phyloP scores from a whole-genome alignment of 2,329 filamentous ascomycete genomes.

The Colletotrichum cordylinicola region DNA sequence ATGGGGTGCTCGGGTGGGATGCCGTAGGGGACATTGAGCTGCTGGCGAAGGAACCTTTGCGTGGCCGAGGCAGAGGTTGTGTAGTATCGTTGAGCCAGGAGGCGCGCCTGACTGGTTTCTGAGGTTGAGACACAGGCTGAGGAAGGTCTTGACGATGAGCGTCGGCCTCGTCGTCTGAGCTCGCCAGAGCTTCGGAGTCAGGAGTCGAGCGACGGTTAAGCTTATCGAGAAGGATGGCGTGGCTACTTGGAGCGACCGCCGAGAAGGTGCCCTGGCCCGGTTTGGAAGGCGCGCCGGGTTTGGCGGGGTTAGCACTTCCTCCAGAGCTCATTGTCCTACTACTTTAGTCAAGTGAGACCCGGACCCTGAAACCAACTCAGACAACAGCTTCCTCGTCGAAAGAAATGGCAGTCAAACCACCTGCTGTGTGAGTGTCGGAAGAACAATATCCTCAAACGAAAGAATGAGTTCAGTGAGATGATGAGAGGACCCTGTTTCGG shows the following conservation, averaged over 20 bases:
- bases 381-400: neutral
- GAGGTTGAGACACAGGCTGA: constrained; percentile 53
- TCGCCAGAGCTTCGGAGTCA: constrained; percentile 91
- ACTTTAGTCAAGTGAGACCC: neutral
- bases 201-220: constrained; percentile 83
- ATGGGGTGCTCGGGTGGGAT: constrained; percentile 80
- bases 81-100: constrained; percentile 89
- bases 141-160: constrained; percentile 61
- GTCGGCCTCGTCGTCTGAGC: constrained; percentile 91
- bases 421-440: neutral
- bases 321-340: constrained; percentile 53
- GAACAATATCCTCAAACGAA: neutral
- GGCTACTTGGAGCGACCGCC: constrained; percentile 59
- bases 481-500: neutral
- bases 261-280: constrained; percentile 52
- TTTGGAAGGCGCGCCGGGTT: constrained; percentile 57
- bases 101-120: constrained; percentile 72
- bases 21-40: constrained; percentile 79
- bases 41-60: constrained; percentile 80
- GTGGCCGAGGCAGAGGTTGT: constrained; percentile 65
- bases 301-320: constrained; percentile 41
- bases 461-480: neutral
- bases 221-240: constrained; percentile 75
- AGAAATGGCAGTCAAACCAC: neutral
- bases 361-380: neutral